Base-by-base conservation (phyloP, 2,329 filamentous ascomycete species). In the Daldinia sp. region DNA sequence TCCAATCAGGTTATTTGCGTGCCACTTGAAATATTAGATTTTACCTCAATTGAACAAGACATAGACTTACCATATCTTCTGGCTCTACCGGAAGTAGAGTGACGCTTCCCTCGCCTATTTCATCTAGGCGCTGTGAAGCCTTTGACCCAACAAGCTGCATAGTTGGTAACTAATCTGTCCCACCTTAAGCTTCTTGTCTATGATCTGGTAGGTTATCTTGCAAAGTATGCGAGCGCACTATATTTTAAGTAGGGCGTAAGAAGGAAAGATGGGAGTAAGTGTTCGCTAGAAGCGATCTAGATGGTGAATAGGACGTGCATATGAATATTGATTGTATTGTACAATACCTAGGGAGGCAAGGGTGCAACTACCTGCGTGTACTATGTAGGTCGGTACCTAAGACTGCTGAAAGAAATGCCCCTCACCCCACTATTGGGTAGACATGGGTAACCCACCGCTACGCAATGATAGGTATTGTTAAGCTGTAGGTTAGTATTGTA, bases 1-100 rank as follows among this genome's bases (percentile, higher is more conserved):
- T 8, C 80, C 76, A 69, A 88, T 86, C 63, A 88, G 79, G 76
- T 87, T 87, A 74, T 87, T 86, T 68, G 84, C 83, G 65, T 87
- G 85, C 85, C 85, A 87, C 82, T 73, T 53, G 8, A 21, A 2
- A 27, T 35, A 27, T 60, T 52, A 66, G 55, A 50, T 39, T 15
- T 10, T 17, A 15, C 10, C 29, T 17, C 13, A 34, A 45, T 27
- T 19, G 23, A n/a, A n/a, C 2, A 54, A 32, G 34, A 35, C 41
- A n/a, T 78, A 77, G 72, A 58, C 50, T 63, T 70, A 73, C 72
- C 72, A 80, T 79, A 63, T 81, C 79, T 62, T 81, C 79, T 32
- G 79, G 77, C 25, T 81, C 79, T 25, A 72, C 71, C 15, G 79
- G 77, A 15, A 80, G 66, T n/a, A 81, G 73, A 10, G 74, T 72